A percentile compares a stretch with the other conserved stretches of the same genome.
phyloP scores from a whole-genome alignment of 805 yeast genomes.

The Huiozyma naganishii region DNA sequence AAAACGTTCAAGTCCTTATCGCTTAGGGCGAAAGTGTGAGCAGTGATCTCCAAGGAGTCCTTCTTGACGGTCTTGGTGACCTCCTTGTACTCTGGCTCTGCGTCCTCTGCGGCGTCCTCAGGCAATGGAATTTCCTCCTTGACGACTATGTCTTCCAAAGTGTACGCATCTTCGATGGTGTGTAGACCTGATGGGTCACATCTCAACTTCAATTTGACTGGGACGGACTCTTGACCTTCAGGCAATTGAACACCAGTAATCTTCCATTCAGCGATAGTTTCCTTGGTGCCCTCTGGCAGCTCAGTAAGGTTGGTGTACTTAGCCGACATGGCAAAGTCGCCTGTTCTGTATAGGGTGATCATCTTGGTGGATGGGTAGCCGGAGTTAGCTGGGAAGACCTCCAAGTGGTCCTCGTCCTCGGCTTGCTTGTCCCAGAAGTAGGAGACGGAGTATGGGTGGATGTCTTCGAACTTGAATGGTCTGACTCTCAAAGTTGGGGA shows the following conservation, averaged over 20 bases:
- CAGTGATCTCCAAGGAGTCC: constrained; percentile 57
- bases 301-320: constrained; percentile 65
- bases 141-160: constrained; percentile 81
- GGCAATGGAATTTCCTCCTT: constrained; percentile 71
- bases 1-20: constrained; percentile 43
- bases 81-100: constrained; percentile 75
- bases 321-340: constrained; percentile 80
- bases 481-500: constrained; percentile 98
- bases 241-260: constrained; percentile 74
- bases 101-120: constrained; percentile 41
- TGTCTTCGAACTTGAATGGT: constrained; percentile 96
- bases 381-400: constrained; percentile 94
- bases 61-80: constrained; percentile 92
- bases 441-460: constrained; percentile 84
- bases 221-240: constrained; percentile 66
- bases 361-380: constrained; percentile 90
- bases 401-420: constrained; percentile 84
- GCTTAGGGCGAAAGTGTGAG: constrained; percentile 53
- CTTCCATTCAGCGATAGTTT: constrained; percentile 72
- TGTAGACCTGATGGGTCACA: constrained; percentile 95
- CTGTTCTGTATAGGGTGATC: constrained; percentile 84
- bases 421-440: constrained; percentile 91
- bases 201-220: constrained; percentile 89
- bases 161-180: constrained; percentile 88
- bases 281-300: constrained; percentile 57